Conservation (phyloP, 1,139 yeast species). For the Candida pseudoviswanathii region DNA sequence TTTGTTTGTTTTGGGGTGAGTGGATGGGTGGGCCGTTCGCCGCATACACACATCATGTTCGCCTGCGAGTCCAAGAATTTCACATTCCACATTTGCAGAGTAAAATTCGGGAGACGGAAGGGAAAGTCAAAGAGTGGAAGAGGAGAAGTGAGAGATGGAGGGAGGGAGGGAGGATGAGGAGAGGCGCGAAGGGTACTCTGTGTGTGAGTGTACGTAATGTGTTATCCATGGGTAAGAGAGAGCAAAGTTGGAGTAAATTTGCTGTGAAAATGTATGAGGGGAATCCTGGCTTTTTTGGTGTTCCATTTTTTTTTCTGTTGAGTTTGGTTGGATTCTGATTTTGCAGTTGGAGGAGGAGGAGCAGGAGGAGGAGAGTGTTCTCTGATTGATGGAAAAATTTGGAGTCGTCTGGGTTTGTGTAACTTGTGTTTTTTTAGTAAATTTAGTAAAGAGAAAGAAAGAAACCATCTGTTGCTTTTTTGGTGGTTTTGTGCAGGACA, state of each 20-base stretch:
- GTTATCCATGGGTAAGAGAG: not conserved
- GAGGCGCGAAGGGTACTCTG: not conserved
- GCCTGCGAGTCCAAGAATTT: no score
- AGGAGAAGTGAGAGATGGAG: not conserved
- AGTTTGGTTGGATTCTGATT: not conserved
- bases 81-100: no score
- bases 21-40: no score
- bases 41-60: no score
- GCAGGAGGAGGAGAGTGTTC: not conserved
- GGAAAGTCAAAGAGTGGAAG: no score
- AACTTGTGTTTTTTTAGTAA: conserved; percentile 1
- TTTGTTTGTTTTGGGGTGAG: no score
- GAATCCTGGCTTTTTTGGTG: conserved; percentile 1
- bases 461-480: conserved; percentile 1
- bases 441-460: not conserved
- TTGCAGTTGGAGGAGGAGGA: not conserved
- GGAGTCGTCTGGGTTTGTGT: not conserved
- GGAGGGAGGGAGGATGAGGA: not conserved
- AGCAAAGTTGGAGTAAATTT: not conserved
- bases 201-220: not conserved
- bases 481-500: not conserved
- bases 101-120: no score
- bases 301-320: conserved; percentile 3
- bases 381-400: conserved; percentile 2
- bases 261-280: not conserved